phyloP scores from a whole-genome alignment of 768 basidiomycete genomes.

The Kwoniella heveanensis region DNA sequence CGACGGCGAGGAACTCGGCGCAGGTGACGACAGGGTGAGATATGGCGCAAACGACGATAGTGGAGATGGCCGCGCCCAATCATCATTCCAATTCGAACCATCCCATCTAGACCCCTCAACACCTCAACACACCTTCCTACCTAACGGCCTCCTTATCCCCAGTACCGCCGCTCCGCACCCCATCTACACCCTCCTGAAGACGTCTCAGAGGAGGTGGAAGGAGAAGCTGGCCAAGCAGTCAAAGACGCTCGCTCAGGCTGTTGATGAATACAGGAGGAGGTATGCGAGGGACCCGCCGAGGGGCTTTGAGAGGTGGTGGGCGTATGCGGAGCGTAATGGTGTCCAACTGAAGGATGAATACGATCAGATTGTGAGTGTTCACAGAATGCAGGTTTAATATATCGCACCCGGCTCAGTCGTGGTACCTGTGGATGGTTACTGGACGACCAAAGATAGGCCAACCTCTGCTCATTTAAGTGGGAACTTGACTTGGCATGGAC shows the following conservation, averaged over 20 bases:
- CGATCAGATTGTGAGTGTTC: slow-evolving; percentile 52
- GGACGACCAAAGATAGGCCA: not conserved
- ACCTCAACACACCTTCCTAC: slow-evolving; percentile 31
- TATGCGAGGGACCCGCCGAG: slow-evolving; percentile 47
- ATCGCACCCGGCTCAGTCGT: too few species aligned
- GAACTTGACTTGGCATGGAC: too few species aligned
- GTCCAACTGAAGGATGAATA: slow-evolving; percentile 52
- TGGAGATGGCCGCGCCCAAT: not conserved
- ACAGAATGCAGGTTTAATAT: not conserved
- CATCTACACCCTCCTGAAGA: slow-evolving; percentile 44
- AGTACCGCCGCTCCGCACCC: slow-evolving; percentile 46
- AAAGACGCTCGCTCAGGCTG: slow-evolving; percentile 41
- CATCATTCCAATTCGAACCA: not conserved
- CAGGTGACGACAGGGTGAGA: too few species aligned
- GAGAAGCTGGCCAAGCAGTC: slow-evolving; percentile 39
- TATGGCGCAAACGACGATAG: not conserved
- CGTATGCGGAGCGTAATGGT: slow-evolving; percentile 32
- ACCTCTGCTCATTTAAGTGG: too few species aligned
- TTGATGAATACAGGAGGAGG: slow-evolving; percentile 49
- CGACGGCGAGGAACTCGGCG: not conserved
- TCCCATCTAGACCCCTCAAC: not conserved
- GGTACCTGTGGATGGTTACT: too few species aligned
- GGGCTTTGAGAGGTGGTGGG: slow-evolving; percentile 52
- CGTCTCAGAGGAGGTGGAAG: slow-evolving; percentile 40
- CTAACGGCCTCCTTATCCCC: slow-evolving; percentile 37